These are phyloP conservation scores for Lycium ferocissimum DNA, from an alignment of 257 asterid genomes.

Conservation along the genomic window DNA sequence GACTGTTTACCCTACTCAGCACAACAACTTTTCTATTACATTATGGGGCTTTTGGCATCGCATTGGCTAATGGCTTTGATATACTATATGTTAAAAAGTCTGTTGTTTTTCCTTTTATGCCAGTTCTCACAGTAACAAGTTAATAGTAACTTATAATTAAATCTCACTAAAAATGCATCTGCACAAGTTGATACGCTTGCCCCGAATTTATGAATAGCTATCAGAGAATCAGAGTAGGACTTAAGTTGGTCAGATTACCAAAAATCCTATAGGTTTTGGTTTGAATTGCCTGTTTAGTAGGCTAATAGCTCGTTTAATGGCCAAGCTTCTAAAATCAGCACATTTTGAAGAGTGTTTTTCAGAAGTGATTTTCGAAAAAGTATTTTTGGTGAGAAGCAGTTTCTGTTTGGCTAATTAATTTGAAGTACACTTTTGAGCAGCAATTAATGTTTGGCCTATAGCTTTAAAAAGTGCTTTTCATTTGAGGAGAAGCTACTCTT, in stretches of 20 bases:
- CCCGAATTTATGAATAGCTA: not conserved
- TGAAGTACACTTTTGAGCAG: too few species aligned
- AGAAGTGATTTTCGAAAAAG: too few species aligned
- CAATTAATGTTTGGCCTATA: too few species aligned
- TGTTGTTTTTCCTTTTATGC: not conserved
- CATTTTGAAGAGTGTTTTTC: too few species aligned
- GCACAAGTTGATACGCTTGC: not conserved
- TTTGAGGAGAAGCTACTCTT: too few species aligned
- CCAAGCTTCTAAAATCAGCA: not conserved
- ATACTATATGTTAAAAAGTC: not conserved
- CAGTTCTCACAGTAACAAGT: not conserved
- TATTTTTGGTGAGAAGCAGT: too few species aligned
- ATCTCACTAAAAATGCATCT: not conserved
- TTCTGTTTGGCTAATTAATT: too few species aligned
- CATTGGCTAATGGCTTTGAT: not conserved
- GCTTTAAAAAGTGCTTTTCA: too few species aligned
- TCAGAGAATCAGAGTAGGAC: not conserved
- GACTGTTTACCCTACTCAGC: constrained; percentile 11
- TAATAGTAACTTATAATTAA: not conserved
- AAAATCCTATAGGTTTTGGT: not conserved
- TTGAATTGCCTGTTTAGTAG: not conserved
- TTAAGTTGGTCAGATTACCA: constrained; percentile 8
- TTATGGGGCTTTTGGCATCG: not conserved
- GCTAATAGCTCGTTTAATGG: too few species aligned
- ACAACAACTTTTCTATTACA: not conserved